These are phyloP conservation scores for Cutaneotrichosporon cutaneum DNA, from an alignment of 1,284 basidiomycete genomes.

Conservation along the genomic window DNA sequence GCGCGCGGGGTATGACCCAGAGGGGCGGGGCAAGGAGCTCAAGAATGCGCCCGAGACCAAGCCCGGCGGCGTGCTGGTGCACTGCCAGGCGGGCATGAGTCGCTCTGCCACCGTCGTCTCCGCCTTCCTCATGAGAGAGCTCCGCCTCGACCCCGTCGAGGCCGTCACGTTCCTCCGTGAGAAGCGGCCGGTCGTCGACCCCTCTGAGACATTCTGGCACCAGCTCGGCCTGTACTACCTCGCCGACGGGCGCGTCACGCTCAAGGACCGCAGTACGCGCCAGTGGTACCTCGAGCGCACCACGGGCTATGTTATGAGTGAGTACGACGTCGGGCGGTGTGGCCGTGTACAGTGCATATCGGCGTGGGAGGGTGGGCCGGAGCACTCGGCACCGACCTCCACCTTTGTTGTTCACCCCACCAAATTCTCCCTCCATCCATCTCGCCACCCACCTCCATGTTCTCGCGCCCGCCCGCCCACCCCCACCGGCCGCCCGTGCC, in stretches of 20 bases:
- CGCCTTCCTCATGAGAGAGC: constrained; percentile 77
- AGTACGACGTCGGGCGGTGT: constrained; percentile 24
- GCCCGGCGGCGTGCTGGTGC: constrained; percentile 72
- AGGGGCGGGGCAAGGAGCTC: constrained; percentile 6
- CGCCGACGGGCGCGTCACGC: constrained; percentile 67
- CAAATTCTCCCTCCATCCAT: constrained; percentile 1
- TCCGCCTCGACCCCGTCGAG: constrained; percentile 62
- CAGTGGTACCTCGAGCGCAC: constrained; percentile 78
- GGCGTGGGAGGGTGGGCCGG: no score
- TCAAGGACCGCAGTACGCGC: constrained; percentile 66
- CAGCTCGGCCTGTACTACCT: constrained; percentile 76
- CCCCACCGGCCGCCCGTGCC: not conserved
- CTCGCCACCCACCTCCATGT: constrained; percentile 1
- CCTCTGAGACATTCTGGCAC: constrained; percentile 71
- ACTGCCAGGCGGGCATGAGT: constrained; percentile 82
- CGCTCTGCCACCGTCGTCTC: constrained; percentile 76
- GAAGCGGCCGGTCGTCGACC: constrained; percentile 66
- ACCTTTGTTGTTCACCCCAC: not conserved
- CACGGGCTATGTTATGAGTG: constrained; percentile 72
- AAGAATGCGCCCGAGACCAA: constrained; percentile 53
- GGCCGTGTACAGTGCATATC: no score
- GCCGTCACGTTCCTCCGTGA: constrained; percentile 68
- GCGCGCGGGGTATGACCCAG: constrained; percentile 1
- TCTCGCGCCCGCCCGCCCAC: not conserved
- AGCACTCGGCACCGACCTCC: no score